phyloP scores from a whole-genome alignment of 2,329 filamentous ascomycete species.

The Cladosporium sp. region DNA sequence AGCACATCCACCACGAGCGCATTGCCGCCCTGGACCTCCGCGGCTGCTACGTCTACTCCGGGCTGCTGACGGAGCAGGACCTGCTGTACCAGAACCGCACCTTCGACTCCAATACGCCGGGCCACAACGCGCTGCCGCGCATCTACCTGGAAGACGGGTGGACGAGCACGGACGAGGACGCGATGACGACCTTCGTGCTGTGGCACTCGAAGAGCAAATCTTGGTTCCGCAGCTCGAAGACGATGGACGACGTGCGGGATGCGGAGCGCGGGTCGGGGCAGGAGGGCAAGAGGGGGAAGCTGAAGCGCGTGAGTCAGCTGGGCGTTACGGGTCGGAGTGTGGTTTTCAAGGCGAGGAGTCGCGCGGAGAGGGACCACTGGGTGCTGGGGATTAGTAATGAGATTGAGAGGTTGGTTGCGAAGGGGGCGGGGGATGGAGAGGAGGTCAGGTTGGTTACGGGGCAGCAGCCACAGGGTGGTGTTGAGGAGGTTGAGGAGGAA shows the following conservation, averaged over 20 bases:
- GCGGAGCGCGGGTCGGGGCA: neutral
- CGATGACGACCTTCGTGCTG: slow-evolving; percentile 61
- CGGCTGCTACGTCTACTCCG: slow-evolving; percentile 61
- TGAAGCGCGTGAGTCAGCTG: slow-evolving; percentile 55
- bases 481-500: neutral
- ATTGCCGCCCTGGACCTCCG: slow-evolving; percentile 53
- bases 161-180: slow-evolving; percentile 58
- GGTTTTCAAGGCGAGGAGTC: slow-evolving; percentile 59
- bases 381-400: slow-evolving; percentile 60
- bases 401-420: slow-evolving; percentile 52
- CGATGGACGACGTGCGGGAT: slow-evolving; percentile 25
- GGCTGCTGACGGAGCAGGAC: slow-evolving; percentile 56
- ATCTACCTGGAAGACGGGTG: slow-evolving; percentile 56
- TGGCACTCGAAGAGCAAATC: slow-evolving; percentile 56
- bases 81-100: slow-evolving; percentile 59
- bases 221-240: slow-evolving; percentile 42
- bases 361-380: slow-evolving; percentile 62
- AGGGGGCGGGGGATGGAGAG: slow-evolving; percentile 44
- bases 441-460: slow-evolving; percentile 42
- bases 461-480: neutral
- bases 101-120: slow-evolving; percentile 57
- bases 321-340: slow-evolving; percentile 56
- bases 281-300: slow-evolving; percentile 27
- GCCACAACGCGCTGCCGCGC: slow-evolving; percentile 52
- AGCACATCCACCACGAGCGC: slow-evolving; percentile 57